Evolutionary conservation across 768 basidiomycete genomes (phyloP), one percentile per base, ranked within the genome.

Genomic region (Mycena vulgaris): DNA sequence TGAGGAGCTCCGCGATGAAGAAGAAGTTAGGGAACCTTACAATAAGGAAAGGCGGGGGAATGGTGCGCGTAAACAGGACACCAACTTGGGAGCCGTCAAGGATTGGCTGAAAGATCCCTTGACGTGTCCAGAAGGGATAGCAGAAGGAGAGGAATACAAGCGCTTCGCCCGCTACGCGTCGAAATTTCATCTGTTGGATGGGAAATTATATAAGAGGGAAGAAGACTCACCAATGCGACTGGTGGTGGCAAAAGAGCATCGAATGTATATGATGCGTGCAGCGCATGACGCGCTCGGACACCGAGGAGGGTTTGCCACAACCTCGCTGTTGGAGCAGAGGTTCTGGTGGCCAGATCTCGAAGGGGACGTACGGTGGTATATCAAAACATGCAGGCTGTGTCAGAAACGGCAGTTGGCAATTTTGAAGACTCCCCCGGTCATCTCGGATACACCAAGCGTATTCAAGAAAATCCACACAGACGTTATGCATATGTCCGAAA

Each of bases 371-470:
- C 49, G 62, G 25, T 81, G 80, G 79, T 82, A 75, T 55, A 39
- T 82, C 10, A 72, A 75, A 19, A 78, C 78, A 19, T 82, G 83
- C 48, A 79, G 80, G 55, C 48, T 75, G 8, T 83, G 81, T 67
- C 81, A 84, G 59, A 57, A 76, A 0, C 58, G 78, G 7, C 59
- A 62, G 37, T 75, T 42, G 40, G 69, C 69, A 5, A 64, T 78
- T 25, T 31, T 80, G 3, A 60, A 75, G 2, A 74, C 81, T 3
- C 81, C 78, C 5, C 79, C 82, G 13, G 72, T 73, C 3, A 69
- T 80, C 11, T 61, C 80, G 0, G 57, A 60, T 2, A 77, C 79
- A 0, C 71, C 71, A 27, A 72, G 73, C 8, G 23, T 82, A 14
- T 80, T 84, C 60, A 58, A 65, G 23, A 77, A 63, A 9, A 61